Conservation (phyloP, 768 basidiomycete species). For the Galerina marginata region DNA sequence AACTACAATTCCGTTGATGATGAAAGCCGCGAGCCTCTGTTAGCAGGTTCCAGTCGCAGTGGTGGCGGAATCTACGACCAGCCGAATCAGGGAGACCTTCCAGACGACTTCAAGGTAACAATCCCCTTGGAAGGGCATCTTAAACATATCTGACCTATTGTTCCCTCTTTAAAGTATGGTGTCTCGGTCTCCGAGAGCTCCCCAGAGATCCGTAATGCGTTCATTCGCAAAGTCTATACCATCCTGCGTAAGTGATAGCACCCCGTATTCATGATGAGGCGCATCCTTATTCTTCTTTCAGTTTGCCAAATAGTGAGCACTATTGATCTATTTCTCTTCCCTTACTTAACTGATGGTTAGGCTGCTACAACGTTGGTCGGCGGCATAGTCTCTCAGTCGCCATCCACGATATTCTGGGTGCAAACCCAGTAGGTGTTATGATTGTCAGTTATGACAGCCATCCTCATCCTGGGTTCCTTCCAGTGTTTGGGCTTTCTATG, state of each 20-base stretch:
- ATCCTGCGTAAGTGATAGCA: slow-evolving; percentile 73
- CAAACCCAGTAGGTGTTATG: slow-evolving; percentile 59
- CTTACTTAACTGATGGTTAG: slow-evolving; percentile 44
- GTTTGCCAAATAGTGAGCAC: slow-evolving; percentile 75
- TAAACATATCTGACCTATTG: neutral
- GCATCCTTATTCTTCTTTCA: slow-evolving; percentile 30
- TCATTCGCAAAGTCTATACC: slow-evolving; percentile 90
- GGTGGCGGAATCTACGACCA: slow-evolving; percentile 73
- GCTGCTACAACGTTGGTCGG: slow-evolving; percentile 78
- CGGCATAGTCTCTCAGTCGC: slow-evolving; percentile 69
- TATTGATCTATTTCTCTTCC: neutral
- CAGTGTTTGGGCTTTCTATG: slow-evolving; percentile 81
- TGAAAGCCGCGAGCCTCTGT: slow-evolving; percentile 57
- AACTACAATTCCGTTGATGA: slow-evolving; percentile 35
- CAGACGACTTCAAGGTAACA: slow-evolving; percentile 92
- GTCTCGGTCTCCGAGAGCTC: slow-evolving; percentile 80
- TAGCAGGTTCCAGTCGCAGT: slow-evolving; percentile 55
- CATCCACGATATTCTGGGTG: slow-evolving; percentile 70
- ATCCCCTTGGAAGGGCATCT: neutral
- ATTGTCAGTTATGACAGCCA: neutral
- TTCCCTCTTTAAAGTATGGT: slow-evolving; percentile 62
- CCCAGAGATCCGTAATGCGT: slow-evolving; percentile 79
- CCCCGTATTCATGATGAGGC: neutral
- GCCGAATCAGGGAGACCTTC: slow-evolving; percentile 73
- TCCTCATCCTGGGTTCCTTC: neutral